phyloP scores from a whole-genome alignment of 2,329 filamentous ascomycete genomes.

The Ambrosiella beaveri region DNA sequence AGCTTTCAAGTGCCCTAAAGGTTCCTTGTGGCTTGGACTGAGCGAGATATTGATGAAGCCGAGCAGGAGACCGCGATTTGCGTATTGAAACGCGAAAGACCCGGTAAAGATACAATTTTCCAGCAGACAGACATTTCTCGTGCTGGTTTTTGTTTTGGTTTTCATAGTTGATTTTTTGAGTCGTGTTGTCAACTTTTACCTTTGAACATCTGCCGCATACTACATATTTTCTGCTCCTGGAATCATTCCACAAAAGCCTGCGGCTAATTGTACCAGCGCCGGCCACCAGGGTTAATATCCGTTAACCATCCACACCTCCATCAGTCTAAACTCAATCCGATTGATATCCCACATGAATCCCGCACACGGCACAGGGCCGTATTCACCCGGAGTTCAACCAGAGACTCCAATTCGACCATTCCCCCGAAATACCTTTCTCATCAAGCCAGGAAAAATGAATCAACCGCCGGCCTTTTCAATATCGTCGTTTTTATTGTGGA shows the following conservation, averaged over 20 bases:
- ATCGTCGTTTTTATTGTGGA: slow-evolving; percentile 3
- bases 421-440: not conserved
- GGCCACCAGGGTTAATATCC: not conserved
- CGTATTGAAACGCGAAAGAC: not conserved
- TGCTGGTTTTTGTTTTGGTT: not conserved
- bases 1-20: not conserved
- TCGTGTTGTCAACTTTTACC: not conserved
- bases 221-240: not conserved
- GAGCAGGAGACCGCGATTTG: not conserved
- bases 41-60: not conserved
- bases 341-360: not conserved
- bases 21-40: not conserved
- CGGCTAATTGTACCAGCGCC: not conserved
- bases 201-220: not conserved
- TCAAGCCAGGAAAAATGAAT: slow-evolving; percentile 1
- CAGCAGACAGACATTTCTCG: not conserved
- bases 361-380: not conserved
- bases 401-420: not conserved
- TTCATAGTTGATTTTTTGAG: not conserved
- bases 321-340: not conserved
- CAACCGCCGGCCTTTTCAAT: not conserved
- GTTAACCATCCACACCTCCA: not conserved
- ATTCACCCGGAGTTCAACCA: not conserved
- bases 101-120: not conserved
- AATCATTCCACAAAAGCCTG: not conserved